Percentiles rank a stretch among this genome's conserved stretches.
Conservation (phyloP, 2,329 filamentous ascomycete genomes). For the Amauroascus niger region DNA sequence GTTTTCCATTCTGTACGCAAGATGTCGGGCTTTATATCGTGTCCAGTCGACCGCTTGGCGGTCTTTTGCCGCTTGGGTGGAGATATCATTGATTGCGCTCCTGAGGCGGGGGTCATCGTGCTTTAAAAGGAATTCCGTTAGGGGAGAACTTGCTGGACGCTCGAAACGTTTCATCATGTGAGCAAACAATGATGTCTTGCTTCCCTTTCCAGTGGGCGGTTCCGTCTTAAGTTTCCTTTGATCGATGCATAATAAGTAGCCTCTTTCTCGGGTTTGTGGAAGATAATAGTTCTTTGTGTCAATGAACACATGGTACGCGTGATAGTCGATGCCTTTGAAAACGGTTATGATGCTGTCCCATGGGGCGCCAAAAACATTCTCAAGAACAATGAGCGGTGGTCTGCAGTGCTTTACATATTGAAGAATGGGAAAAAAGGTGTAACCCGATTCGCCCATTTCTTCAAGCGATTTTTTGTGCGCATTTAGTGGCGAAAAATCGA, state of each 20-base stretch:
- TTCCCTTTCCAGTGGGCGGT: slow-evolving; percentile 22
- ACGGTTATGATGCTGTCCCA: slow-evolving; percentile 46
- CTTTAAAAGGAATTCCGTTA: slow-evolving; percentile 52
- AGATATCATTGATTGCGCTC: slow-evolving; percentile 42
- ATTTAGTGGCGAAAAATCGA: slow-evolving; percentile 63
- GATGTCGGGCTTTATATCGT: slow-evolving; percentile 51
- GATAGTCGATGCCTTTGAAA: slow-evolving; percentile 48
- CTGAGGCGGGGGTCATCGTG: slow-evolving; percentile 47
- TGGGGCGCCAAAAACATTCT: slow-evolving; percentile 56
- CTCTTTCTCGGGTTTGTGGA: slow-evolving; percentile 57
- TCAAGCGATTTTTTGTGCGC: slow-evolving; percentile 43
- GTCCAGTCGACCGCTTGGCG: slow-evolving; percentile 26
- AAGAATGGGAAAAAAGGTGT: slow-evolving; percentile 55
- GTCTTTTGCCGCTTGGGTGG: slow-evolving; percentile 22
- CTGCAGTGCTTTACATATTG: slow-evolving; percentile 46
- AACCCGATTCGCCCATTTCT: slow-evolving; percentile 53
- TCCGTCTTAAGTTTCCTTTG: slow-evolving; percentile 21
- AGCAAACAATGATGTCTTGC: slow-evolving; percentile 34
- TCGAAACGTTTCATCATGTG: slow-evolving; percentile 40
- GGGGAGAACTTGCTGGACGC: slow-evolving; percentile 51
- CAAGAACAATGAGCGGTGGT: slow-evolving; percentile 58
- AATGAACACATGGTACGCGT: slow-evolving; percentile 40
- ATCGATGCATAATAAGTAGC: slow-evolving; percentile 52
- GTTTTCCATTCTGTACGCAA: slow-evolving; percentile 43
- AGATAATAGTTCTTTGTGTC: slow-evolving; percentile 65